Base-by-base conservation (phyloP, 225 moss, liverwort and hornwort genomes). In the Physcomitrium patens region DNA sequence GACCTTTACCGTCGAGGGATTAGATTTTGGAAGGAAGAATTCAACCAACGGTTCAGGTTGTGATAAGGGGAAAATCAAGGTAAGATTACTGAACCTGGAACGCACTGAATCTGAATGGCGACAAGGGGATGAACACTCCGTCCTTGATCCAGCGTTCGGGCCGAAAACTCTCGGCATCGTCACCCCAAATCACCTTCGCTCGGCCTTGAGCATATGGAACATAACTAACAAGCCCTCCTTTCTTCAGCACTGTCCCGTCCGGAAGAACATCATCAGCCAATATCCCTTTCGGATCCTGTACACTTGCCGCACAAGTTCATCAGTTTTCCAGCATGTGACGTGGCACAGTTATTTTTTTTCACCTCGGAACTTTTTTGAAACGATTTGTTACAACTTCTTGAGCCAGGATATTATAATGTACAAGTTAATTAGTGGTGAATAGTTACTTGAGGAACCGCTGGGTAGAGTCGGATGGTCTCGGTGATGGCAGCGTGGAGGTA, bases 401-500 rank as follows among this genome's bases (percentile, higher is more conserved):
- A 19, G 18, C 43, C 26, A 2, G 2, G 6, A 19, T 37, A 37
- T 24, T 37, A 37, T 4, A 9, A 11, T 74, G 13, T 7, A 7
- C n/a, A 16, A 14, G 50, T 17, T 5, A 3, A 42, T 44, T 14
- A 7, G 17, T 1, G 31, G 12, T 18, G 4, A 6, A 0, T 20
- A 41, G 50, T 17, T 68, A 89, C 89, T 84, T 89, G 89, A 56
- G 89, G 89, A 13, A 89, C 89, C 13, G 89, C 89, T 46, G 89
- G 89, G 63, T 89, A 84, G 31, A 89, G 85, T 46, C 88, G 82
- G 69, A 88, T 73, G n/a, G 88, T 88, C 79, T 88, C 88, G 3
- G 88, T 88, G 64, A 88, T 76, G 50, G 85, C 85, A 10, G 88
- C 85, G 15, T 88, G 88, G 9, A 88, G 88, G 65, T 88, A 88